Conservation (phyloP, 257 asterid species). For the Scutellaria minor region DNA sequence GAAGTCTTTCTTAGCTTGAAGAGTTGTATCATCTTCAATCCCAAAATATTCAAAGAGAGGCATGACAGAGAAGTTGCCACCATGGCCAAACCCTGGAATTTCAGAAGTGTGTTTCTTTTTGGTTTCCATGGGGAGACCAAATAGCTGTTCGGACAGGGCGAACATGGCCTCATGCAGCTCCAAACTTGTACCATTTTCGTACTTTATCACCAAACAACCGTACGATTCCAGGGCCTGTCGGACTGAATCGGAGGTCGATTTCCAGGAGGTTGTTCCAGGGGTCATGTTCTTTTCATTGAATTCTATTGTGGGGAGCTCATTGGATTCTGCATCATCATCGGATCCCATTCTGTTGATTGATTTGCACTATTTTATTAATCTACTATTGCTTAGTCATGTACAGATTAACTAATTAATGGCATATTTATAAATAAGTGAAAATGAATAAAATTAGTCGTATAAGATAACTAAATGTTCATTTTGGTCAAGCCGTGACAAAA, state of each 20-base stretch:
- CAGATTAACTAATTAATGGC: too few relatives aligned
- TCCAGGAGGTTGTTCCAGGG: conserved; percentile 41
- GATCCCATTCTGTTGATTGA: not conserved
- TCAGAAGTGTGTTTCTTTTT: conserved; percentile 36
- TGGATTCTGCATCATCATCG: not conserved
- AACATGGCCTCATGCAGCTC: conserved; percentile 35
- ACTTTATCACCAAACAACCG: conserved; percentile 43
- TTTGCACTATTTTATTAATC: not conserved
- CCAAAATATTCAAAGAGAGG: conserved; percentile 54
- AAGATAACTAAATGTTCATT: too few relatives aligned
- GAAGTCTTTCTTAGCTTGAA: conserved; percentile 30
- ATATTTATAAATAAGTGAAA: too few relatives aligned
- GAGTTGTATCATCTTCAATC: conserved; percentile 36
- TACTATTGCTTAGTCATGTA: too few relatives aligned
- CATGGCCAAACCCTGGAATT: conserved; percentile 45
- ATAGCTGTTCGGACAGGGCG: conserved; percentile 33
- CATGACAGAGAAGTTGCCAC: conserved; percentile 36
- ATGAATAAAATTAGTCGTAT: too few relatives aligned
- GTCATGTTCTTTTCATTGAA: conserved; percentile 31
- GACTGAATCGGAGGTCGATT: conserved; percentile 41
- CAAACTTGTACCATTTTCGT: conserved; percentile 9
- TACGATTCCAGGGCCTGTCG: conserved; percentile 47
- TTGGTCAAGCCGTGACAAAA: too few relatives aligned
- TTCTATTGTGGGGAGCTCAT: conserved; percentile 43
- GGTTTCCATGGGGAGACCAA: conserved; percentile 38